Base-by-base conservation (phyloP, 2,329 filamentous ascomycete genomes). In the Falciphora oryzae region DNA sequence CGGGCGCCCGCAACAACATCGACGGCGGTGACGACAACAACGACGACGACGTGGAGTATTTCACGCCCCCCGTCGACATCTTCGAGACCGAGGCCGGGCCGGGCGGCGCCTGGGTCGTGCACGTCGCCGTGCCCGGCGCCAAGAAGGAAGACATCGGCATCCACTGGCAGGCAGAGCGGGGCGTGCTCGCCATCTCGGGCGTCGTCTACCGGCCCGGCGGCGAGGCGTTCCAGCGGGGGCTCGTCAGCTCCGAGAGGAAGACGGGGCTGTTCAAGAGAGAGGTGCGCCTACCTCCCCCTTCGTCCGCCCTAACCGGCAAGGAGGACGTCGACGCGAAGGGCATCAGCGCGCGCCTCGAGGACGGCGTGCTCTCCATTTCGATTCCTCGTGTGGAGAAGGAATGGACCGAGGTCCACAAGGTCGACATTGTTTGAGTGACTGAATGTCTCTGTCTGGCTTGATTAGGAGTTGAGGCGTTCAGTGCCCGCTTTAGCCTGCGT, bases 291-390 rank as follows among this genome's bases (percentile, higher is more conserved):
- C 84, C 82, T 59, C 84, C 81, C 38, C 83, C 75, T 58, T 73
- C 64, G 18, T 69, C 69, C 3, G 73, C 71, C 56, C 82, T 79
- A 22, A 18, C 82, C 79, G 35, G 86, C 87, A 32, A 65, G 29
- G 86, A 87, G 31, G 81, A 83, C 67, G 79, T 95, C 22, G 88
- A 93, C 70, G 84, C 81, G 1, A 83, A 88, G 61, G 80, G 77
- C 29, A 94, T 95, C 71, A 83, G 81, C 2, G 91, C 91, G 3
- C 92, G 87, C 77, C 82, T 96, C 76, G 89, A 92, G 74, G 89
- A 95, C 72, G 92, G 92, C 6, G 79, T 96, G 1, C 75, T 96
- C 69, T 80, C 88, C 50, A 81, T 96, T n/a, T 87, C 85, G n/a
- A 85, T 96, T 1, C 90, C 90, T 10, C 93, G 92, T 79, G 71